Conservation (phyloP, 2,329 filamentous ascomycete species). For the Sporothrix variecibatus region DNA sequence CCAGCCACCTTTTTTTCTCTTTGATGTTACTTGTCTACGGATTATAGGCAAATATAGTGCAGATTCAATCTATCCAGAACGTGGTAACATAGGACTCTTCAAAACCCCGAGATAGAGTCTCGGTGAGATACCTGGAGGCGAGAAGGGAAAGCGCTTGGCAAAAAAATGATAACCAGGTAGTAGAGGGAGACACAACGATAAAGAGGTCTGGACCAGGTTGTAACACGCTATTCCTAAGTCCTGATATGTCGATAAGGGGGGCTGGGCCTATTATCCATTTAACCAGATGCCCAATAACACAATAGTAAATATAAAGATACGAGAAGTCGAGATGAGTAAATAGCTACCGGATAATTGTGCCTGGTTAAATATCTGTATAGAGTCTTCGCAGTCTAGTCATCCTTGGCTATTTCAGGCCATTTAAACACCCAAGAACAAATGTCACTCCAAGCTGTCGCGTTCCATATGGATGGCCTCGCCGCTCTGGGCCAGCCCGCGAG, state of each 20-base stretch:
- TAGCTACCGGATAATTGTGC: not conserved
- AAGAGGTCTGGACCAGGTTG: not conserved
- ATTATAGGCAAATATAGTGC: not conserved
- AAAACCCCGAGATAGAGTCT: not conserved
- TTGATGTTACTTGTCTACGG: not conserved
- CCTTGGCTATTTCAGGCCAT: not conserved
- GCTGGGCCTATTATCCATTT: not conserved
- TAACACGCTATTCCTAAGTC: not conserved
- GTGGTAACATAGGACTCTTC: not conserved
- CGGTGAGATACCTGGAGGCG: not conserved
- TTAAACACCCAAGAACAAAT: not conserved
- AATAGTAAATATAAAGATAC: too few species aligned
- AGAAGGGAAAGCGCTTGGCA: not conserved
- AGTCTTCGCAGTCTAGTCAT: not conserved
- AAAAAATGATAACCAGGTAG: not conserved
- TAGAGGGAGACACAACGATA: not conserved
- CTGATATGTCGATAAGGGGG: not conserved
- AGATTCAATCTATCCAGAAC: not conserved
- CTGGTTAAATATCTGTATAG: not conserved
- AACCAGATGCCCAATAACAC: not conserved
- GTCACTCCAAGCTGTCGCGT: not conserved
- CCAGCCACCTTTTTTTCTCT: conserved; percentile 8
- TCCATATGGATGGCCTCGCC: not conserved
- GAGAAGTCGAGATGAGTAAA: not conserved
- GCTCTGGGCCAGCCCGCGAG: not conserved